These are phyloP conservation scores for Fusarium cicatricum DNA, from an alignment of 2,329 filamentous ascomycete species.

Conservation along the genomic window DNA sequence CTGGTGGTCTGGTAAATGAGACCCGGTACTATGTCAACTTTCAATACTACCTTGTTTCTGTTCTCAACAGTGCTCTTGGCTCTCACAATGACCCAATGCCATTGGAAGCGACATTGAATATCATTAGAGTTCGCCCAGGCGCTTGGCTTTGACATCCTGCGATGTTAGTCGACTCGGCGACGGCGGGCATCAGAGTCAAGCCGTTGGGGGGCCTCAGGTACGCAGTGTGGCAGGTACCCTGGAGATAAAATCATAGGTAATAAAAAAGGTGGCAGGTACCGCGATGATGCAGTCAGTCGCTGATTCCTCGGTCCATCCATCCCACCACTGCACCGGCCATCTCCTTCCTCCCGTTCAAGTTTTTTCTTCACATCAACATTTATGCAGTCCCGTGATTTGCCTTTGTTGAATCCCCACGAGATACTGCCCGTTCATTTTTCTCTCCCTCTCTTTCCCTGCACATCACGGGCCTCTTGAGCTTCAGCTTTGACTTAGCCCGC, in stretches of 20 bases:
- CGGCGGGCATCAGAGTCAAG: constrained; percentile 1
- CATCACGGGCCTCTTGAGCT: neutral
- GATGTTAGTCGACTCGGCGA: neutral
- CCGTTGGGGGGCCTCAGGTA: neutral
- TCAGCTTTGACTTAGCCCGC: constrained; percentile 9
- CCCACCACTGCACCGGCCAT: neutral
- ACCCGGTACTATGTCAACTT: too few relatives aligned
- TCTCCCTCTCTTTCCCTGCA: too few relatives aligned
- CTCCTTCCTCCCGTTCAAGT: neutral
- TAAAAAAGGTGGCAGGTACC: neutral
- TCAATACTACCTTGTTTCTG: neutral
- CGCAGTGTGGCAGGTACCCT: too few relatives aligned
- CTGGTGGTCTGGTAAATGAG: too few relatives aligned
- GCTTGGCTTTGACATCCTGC: neutral
- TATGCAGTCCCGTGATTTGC: constrained; percentile 1
- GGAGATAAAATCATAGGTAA: too few relatives aligned
- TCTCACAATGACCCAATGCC: neutral
- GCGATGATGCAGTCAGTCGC: constrained; percentile 4
- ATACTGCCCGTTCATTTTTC: too few relatives aligned
- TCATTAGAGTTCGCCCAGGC: constrained; percentile 3
- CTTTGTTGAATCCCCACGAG: neutral
- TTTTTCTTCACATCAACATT: neutral
- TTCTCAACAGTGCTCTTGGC: neutral
- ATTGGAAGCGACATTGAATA: too few relatives aligned
- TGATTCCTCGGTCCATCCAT: constrained; percentile 1